Base-by-base conservation (phyloP, 768 basidiomycete species). In the Tylopilus plumbeoviolaceoides region DNA sequence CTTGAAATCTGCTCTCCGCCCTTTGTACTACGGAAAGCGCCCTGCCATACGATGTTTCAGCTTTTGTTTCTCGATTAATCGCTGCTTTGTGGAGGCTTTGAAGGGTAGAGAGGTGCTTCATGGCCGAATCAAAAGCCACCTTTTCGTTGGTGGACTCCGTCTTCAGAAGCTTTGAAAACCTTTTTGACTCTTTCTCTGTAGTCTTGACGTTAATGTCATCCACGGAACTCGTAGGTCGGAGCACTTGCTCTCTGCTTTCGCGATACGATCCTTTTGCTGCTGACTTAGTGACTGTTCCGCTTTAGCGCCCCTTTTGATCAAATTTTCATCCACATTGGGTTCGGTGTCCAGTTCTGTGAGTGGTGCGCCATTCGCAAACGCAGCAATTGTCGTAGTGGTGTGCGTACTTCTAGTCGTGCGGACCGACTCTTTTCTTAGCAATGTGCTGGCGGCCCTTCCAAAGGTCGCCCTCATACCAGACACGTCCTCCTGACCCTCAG, bases 41-140 rank as follows among this genome's bases (percentile, higher is more conserved):
- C 54, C 77, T 84, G 38, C 78, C 69, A 48, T 88, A 79, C 4
- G 72, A 61, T 3, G 73, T 53, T 51, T 84, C 80, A 1, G 81
- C 80, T 57, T 75, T 80, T 5, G 77, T 71, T 66, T 90, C 89
- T 49, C 79, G 82, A 70, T 82, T 83, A 50, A 85, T 74, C 1
- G 86, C 82, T 4, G 72, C 70, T 63, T 81, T 83, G 61, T 91
- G 89, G n/a, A 86, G 67, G 65, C 75, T 75, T 64, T 88, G 87
- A n/a, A 91, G 67, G 27, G 81, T 73, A 4, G 78, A 77, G 20
- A 91, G 80, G 56, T 87, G 85, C 49, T 75, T 77, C 59, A 91
- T 75, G 4, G 84, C 81, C 5, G 79, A 72, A 20, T 72, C 68
- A 20, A 93, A 68, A 0, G 85, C 77, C 54, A 78, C 73, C 63